These are phyloP conservation scores for Tetrastigma voinierianum DNA, from an alignment of 164 flowering plant genomes.

Conservation along the genomic window DNA sequence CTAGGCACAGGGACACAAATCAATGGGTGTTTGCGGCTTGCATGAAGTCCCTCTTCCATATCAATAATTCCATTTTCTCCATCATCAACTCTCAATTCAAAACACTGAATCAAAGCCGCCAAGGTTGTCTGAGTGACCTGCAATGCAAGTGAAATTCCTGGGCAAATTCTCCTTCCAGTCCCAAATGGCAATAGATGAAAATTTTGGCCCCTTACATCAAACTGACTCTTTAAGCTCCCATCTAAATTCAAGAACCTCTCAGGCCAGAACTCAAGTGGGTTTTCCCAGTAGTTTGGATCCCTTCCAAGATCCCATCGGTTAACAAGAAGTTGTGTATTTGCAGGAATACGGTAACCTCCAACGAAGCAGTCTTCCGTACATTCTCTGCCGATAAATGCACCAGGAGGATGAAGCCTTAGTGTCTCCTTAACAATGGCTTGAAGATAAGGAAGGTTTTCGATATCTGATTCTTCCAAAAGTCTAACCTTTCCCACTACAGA, in stretches of 20 bases:
- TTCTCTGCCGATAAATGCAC: not conserved
- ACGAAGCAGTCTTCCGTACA: conserved; percentile 1
- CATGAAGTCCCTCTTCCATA: not conserved
- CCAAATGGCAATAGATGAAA: conserved; percentile 33
- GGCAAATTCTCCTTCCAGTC: conserved; percentile 53
- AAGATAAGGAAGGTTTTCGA: conserved; percentile 4
- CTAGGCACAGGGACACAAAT: not conserved
- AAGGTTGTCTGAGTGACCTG: conserved; percentile 33
- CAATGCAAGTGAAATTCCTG: conserved; percentile 38
- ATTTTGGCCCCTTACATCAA: conserved; percentile 29
- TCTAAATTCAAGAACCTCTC: conserved; percentile 44
- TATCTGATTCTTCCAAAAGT: not conserved
- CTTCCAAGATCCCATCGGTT: conserved; percentile 2
- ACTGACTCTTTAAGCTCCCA: conserved; percentile 1
- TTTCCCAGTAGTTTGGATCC: conserved; percentile 11
- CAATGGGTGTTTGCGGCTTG: not conserved
- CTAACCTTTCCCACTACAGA: not conserved
- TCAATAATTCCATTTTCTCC: not conserved
- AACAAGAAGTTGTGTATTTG: not conserved
- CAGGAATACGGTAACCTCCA: not conserved
- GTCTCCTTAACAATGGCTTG: conserved; percentile 6
- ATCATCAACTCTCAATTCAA: conserved; percentile 36
- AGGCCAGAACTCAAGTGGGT: conserved; percentile 27
- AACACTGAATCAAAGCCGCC: conserved; percentile 53
- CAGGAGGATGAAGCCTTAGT: conserved; percentile 5